Evolutionary conservation across 179 eudicot genomes (phyloP), one percentile per base, ranked within the genome.

Genomic region (Patellifolia procumbens): DNA sequence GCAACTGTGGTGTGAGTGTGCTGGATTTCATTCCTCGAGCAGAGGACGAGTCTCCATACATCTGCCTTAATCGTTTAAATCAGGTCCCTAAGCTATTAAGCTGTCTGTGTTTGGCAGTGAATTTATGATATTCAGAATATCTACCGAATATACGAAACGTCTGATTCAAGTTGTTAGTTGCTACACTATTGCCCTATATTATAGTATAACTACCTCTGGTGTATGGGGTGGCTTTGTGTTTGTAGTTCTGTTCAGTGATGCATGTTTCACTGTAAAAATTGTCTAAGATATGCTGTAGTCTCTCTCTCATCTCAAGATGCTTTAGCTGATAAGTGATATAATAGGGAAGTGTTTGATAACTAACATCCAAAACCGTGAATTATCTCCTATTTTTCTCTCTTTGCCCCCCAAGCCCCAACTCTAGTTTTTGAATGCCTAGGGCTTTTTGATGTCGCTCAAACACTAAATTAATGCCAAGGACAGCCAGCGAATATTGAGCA

Each of bases 1-100:
- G 97, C 85, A 95, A 95, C 70, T 95, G 99, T 85, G 99, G 97
- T 60, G 99, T 91, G 37, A 95, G 97, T 81, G 99, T 93, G 71
- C 79, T 95, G 79, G 97, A 95, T 86, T 91, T 95, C 84, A 84
- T 84, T 78, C 97, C 97, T 76, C 83, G 77, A 24, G 74, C 79
- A 63, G 91, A 87, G 67, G 91, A 87, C 34, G 87, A 80, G 59
- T 83, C 92, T 83, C 95, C 93, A 17, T 70, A 79, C 49, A 83
- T 91, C 70, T 87, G 93, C 83, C 91, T 95, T 76, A 93, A 95
- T 83, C 95, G 99, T 46, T 85, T 95, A 79, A 95, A 95, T 83
- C 99, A 95, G 99, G 99, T 93, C 80, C 58, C 2, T 2, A 76
- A 43, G 59, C 37, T 53, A 32, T n/a, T 39, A 35, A 74, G 37